Base-by-base conservation (phyloP, 768 basidiomycete genomes). In the Leucocoprinus leucothites region DNA sequence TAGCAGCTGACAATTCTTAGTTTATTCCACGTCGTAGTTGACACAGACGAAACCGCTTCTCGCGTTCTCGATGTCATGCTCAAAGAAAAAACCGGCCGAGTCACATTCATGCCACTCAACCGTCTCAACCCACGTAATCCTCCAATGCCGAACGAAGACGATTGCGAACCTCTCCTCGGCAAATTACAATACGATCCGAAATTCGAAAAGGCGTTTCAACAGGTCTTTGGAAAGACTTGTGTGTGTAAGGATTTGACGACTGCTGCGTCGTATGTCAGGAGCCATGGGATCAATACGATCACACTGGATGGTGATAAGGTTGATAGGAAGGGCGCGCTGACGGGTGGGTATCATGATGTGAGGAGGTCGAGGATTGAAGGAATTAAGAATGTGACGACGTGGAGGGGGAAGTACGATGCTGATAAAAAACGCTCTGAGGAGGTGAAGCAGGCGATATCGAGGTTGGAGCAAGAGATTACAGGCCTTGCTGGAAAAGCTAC, bases 71-170 rank as follows among this genome's bases (percentile, higher is more conserved):
- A 97, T 18, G 76, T 89, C 60, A 98, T 99, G 96, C 74, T 94
- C 62, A 86, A 86, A 64, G 94, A 98, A 67, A 92, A 90, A 67
- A 89, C 85, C 9, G 97, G 96, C 1, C 86, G 97, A 48, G 91
- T 99, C 7, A 99, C 97, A 0, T 98, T 98, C 73, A 95, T 99
- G 88, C 97, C 97, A 18, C 81, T 99, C 38, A 98, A 98, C 69
- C 88, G 97, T 13, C 84, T 99, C 56, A 87, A 88, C 62, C 88
- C 89, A 51, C 91, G 89, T 59, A 78, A 77, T 35, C 74, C 77
- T 1, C 75, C 81, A 0, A 74, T 82, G 18, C 87, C 87, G 8
- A 77, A 88, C 72, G 87, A 85, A 0, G 81, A 85, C 57, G 88
- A 91, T 58, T 86, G 87, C 0, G 85, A 90, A 51, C 90, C 91